These are phyloP conservation scores for Lentinula aciculospora DNA, from an alignment of 768 basidiomycete genomes.

Conservation along the genomic window DNA sequence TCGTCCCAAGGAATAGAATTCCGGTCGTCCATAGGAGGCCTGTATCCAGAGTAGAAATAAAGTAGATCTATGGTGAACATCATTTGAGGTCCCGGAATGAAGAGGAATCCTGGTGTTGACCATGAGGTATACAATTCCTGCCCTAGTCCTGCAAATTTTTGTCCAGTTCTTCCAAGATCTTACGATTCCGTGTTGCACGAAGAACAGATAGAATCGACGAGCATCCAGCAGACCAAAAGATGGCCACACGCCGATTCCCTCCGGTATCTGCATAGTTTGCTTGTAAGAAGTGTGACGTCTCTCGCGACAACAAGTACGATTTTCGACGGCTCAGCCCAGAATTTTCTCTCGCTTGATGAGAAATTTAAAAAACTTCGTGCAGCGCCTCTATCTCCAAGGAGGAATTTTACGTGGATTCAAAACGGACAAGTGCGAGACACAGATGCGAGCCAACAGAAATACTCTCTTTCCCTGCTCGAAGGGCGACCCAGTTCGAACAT, in stretches of 20 bases:
- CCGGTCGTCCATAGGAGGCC: slow-evolving; percentile 1
- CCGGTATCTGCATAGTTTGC: neutral
- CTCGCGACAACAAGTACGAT: neutral
- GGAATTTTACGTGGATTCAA: slow-evolving; percentile 16
- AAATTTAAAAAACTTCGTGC: slow-evolving; percentile 10
- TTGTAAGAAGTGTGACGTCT: too few species aligned
- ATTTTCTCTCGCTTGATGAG: slow-evolving; percentile 13
- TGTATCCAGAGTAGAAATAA: slow-evolving; percentile 10
- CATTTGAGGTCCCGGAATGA: neutral
- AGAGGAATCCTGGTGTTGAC: slow-evolving; percentile 7
- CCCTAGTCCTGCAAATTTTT: slow-evolving; percentile 8
- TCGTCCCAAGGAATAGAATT: slow-evolving; percentile 10
- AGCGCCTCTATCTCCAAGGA: slow-evolving; percentile 15
- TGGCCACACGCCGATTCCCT: slow-evolving; percentile 12
- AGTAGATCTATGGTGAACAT: slow-evolving; percentile 2
- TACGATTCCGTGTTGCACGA: slow-evolving; percentile 1
- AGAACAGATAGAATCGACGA: slow-evolving; percentile 4
- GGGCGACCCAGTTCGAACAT: too few species aligned
- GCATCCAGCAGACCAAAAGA: slow-evolving; percentile 18
- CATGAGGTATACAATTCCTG: slow-evolving; percentile 12
- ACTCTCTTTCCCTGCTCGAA: too few species aligned
- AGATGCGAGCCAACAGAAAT: too few species aligned
- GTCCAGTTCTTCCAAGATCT: neutral
- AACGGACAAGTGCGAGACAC: too few species aligned
- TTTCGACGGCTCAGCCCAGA: slow-evolving; percentile 10